These are phyloP conservation scores for Cladosporium sp. DNA, from an alignment of 2,329 filamentous ascomycete genomes.

Conservation along the genomic window DNA sequence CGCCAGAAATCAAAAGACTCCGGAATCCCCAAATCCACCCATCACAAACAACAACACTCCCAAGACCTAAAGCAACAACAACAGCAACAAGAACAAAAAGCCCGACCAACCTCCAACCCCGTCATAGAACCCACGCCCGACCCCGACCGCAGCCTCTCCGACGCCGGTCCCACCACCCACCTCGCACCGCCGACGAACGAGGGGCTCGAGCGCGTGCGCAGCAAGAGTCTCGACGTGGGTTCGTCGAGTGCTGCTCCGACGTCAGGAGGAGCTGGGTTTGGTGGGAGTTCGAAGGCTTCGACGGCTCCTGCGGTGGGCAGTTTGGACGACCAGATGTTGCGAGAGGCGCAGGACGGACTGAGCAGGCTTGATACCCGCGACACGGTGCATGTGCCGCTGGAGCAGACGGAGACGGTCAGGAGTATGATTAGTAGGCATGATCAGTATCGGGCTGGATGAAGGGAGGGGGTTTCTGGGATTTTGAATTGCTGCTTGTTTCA, in stretches of 20 bases:
- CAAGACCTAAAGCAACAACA: slow-evolving; percentile 7
- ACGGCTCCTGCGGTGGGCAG: neutral
- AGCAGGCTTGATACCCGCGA: slow-evolving; percentile 27
- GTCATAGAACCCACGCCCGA: slow-evolving; percentile 17
- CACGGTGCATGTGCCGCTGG: slow-evolving; percentile 24
- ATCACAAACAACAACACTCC: slow-evolving; percentile 6
- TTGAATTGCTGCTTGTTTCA: no score
- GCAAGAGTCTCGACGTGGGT: slow-evolving; percentile 19
- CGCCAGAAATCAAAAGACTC: slow-evolving; percentile 15
- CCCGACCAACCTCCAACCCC: slow-evolving; percentile 11
- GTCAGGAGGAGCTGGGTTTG: neutral
- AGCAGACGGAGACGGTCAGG: slow-evolving; percentile 30
- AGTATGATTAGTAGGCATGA: slow-evolving; percentile 41
- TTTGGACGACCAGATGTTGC: slow-evolving; percentile 15
- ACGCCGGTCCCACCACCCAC: slow-evolving; percentile 19
- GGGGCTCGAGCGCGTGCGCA: slow-evolving; percentile 16
- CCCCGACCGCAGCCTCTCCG: slow-evolving; percentile 26
- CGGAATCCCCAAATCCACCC: slow-evolving; percentile 13
- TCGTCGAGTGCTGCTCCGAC: neutral
- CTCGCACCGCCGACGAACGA: neutral
- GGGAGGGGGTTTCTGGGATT: neutral
- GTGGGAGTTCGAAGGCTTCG: neutral
- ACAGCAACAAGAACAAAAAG: slow-evolving; percentile 12
- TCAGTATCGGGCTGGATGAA: slow-evolving; percentile 24
- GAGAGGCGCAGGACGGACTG: slow-evolving; percentile 16